A percentile compares a stretch with the other conserved stretches of the same genome.
These are phyloP conservation scores for Hyphopichia fennica DNA, from an alignment of 1,139 yeast species.

Conservation along the genomic window DNA sequence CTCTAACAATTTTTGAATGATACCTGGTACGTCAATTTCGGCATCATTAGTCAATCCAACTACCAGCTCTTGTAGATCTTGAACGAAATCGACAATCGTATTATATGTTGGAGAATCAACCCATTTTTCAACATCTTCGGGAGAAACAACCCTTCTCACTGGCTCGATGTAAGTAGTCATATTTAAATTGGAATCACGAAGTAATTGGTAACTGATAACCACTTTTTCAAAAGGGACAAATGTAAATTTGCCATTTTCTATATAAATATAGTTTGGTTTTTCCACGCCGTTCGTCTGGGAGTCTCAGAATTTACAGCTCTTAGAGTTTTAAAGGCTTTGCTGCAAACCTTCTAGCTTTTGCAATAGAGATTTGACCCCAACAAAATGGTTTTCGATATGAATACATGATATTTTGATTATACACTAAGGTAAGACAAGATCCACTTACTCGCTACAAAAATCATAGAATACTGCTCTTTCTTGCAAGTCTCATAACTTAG, in stretches of 20 bases:
- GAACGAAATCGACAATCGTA: slow-evolving; percentile 55
- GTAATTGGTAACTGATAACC: too few relatives aligned
- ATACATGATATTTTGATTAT: too few relatives aligned
- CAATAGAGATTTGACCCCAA: too few relatives aligned
- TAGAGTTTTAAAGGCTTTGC: neutral
- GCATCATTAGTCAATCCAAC: slow-evolving; percentile 61
- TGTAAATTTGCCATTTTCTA: neutral
- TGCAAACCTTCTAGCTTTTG: neutral
- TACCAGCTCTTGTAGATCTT: slow-evolving; percentile 62
- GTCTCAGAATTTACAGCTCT: neutral
- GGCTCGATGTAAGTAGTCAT: slow-evolving; percentile 26
- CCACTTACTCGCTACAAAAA: too few relatives aligned
- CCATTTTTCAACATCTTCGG: slow-evolving; percentile 67
- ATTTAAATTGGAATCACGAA: neutral
- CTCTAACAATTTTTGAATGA: slow-evolving; percentile 31
- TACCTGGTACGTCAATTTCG: slow-evolving; percentile 27
- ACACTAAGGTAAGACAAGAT: too few relatives aligned
- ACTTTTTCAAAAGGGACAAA: too few relatives aligned
- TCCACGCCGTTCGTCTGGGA: neutral
- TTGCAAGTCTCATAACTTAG: too few relatives aligned
- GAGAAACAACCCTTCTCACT: slow-evolving; percentile 55
- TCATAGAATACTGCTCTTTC: too few relatives aligned
- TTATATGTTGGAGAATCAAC: slow-evolving; percentile 50
- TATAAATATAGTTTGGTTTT: neutral
- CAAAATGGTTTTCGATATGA: too few relatives aligned